Evolutionary conservation across 1,139 yeast species (phyloP).

Genomic region (Scheffersomyces insectosa): DNA sequence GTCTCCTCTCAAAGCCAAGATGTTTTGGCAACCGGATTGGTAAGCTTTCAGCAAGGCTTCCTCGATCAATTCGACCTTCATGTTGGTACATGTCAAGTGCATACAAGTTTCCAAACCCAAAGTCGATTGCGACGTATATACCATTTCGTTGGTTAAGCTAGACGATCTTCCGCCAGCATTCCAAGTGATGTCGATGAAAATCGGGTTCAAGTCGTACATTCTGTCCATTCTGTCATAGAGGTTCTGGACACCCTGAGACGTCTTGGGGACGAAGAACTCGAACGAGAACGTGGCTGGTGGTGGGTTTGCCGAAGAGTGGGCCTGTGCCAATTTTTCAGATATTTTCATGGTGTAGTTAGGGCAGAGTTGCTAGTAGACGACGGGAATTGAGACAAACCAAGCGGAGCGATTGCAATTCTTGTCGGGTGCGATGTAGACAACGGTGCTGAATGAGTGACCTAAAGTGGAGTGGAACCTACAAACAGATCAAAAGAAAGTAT

Average conservation of each 20-base stretch:
- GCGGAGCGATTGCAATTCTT: no score
- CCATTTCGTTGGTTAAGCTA: constrained; percentile 83
- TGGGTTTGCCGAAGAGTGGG: constrained; percentile 43
- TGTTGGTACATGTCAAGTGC: constrained; percentile 97
- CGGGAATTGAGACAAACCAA: no score
- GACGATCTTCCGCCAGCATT: constrained; percentile 94
- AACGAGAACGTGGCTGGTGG: constrained; percentile 82
- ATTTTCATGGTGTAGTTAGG: constrained; percentile 41
- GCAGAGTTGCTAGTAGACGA: no score
- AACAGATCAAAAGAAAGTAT: no score
- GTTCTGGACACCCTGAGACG: constrained; percentile 94
- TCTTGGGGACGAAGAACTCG: constrained; percentile 97
- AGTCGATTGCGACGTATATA: constrained; percentile 88
- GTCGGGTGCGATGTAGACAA: no score
- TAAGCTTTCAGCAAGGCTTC: constrained; percentile 84
- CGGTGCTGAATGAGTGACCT: no score
- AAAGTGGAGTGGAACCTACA: no score
- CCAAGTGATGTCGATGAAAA: constrained; percentile 96
- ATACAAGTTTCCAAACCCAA: constrained; percentile 94
- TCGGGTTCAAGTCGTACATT: constrained; percentile 91
- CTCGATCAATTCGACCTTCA: constrained; percentile 81
- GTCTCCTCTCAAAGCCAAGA: constrained; percentile 83
- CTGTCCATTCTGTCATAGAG: constrained; percentile 96
- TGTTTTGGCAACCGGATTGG: constrained; percentile 91
- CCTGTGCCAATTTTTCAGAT: constrained; percentile 51